Base-by-base conservation (phyloP, 176 grass and related monocot species). In the Cymbopogon citratus region DNA sequence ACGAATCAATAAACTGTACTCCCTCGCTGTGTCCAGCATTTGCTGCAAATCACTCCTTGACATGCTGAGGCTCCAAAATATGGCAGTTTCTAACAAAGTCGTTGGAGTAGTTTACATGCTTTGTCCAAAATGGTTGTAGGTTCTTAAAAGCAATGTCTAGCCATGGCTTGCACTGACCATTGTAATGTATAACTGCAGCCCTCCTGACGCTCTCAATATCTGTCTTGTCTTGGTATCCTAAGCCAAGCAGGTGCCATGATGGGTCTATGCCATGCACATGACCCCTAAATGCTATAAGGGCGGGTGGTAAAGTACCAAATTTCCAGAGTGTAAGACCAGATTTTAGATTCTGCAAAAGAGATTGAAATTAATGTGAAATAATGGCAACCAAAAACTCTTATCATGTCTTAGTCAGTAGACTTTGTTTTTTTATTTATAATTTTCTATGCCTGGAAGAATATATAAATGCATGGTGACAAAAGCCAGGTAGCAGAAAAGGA, bases 91-190 rank as follows among this genome's bases (percentile, higher is more conserved):
- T 89, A 77, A 97, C 75, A 14, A 97, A 97, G 62, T 97, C 94
- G 19, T 85, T 97, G 80, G 94, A 87, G 81, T 91, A 87, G 63
- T 97, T 97, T 76, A 97, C 86, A 61, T 97, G 79, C 57, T 91
- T 97, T 2, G 86, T 85, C 94, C 94, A 97, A 82, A 97, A 91
- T 72, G 91, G 86, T 73, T 97, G 89, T 40, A 97, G 84, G 83
- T 91, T 85, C 82, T 93, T 97, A 76, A 93, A 97, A 59, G 86
- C 91, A 77, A 97, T 97, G 68, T 89, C 91, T 68, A 97, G 81
- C 94, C 94, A 97, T 69, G 94, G 94, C 49, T 93, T 97, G 80
- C 91, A 93, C 87, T 97, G 94, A 8, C 91, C 94, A 85, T 97
- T 97, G 84, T 92, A 97, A 60, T 97, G 94, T 66, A 97, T 80